These are phyloP conservation scores for Syzygium jambos DNA, from an alignment of 345 rosid species.

Conservation along the genomic window DNA sequence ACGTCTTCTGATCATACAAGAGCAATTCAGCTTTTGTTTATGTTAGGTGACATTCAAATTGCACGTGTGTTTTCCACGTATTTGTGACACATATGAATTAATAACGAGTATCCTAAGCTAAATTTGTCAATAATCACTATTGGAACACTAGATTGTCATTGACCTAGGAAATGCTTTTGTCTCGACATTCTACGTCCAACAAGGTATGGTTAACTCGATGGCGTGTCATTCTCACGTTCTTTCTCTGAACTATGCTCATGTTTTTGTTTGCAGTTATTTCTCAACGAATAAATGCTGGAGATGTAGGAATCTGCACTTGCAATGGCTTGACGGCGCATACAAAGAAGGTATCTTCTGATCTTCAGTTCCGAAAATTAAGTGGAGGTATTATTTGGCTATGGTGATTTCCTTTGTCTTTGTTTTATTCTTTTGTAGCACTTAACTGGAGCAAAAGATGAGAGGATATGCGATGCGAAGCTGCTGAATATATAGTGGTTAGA, in stretches of 20 bases:
- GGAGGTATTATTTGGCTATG: too few species aligned
- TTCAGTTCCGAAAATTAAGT: too few species aligned
- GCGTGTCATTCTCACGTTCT: too few species aligned
- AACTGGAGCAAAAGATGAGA: too few species aligned
- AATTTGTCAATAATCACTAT: not conserved
- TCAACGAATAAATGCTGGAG: not conserved
- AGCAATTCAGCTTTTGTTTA: not conserved
- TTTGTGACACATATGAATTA: too few species aligned
- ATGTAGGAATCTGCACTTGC: not conserved
- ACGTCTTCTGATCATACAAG: not conserved
- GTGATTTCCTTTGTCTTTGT: too few species aligned
- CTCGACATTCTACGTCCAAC: not conserved
- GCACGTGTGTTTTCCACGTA: too few species aligned
- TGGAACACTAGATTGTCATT: not conserved
- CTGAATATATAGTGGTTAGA: not conserved
- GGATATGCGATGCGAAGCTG: not conserved
- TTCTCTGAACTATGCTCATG: too few species aligned
- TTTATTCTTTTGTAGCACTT: too few species aligned
- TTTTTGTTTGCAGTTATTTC: not conserved
- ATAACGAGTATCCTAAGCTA: not conserved
- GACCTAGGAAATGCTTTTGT: not conserved
- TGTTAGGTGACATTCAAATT: not conserved
- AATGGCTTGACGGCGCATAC: too few species aligned
- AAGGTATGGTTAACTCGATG: too few species aligned
- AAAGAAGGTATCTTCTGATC: too few species aligned